Evolutionary conservation across 2,329 filamentous ascomycete species (phyloP).

Genomic region (Leptosphaerulina australis): DNA sequence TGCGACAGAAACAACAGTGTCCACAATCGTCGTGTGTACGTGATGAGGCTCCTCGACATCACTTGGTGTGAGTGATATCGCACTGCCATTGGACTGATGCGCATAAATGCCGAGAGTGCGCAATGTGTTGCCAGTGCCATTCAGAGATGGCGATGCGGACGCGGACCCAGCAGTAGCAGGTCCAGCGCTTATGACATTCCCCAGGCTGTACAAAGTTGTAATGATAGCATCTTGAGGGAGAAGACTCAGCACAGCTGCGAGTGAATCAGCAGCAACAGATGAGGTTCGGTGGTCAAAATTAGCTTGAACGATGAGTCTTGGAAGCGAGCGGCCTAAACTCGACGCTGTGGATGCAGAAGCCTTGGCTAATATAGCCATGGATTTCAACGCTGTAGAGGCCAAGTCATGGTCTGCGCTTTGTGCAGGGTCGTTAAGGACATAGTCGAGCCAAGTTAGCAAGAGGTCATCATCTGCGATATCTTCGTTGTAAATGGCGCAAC

Average conservation of each 20-base stretch:
- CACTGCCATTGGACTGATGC: conserved; percentile 68
- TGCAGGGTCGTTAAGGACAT: conserved; percentile 74
- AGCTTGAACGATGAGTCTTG: conserved; percentile 87
- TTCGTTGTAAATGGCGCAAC: conserved; percentile 82
- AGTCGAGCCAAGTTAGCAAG: conserved; percentile 84
- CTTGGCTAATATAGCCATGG: conserved; percentile 80
- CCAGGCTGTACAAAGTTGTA: conserved; percentile 93
- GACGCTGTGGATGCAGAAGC: conserved; percentile 75
- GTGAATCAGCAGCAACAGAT: conserved; percentile 77
- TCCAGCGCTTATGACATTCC: conserved; percentile 86
- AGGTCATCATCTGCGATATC: conserved; percentile 79
- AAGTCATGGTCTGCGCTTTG: conserved; percentile 83
- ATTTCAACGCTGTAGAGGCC: conserved; percentile 78
- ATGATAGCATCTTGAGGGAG: conserved; percentile 93
- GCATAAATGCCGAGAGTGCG: conserved; percentile 43
- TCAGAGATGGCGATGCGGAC: conserved; percentile 54
- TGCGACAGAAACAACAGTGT: conserved; percentile 91
- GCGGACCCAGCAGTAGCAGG: conserved; percentile 57
- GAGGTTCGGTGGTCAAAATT: conserved; percentile 72
- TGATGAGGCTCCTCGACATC: conserved; percentile 79
- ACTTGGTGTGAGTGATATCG: conserved; percentile 76
- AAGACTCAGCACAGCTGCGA: conserved; percentile 79
- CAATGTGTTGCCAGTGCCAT: conserved; percentile 57
- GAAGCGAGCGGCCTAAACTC: conserved; percentile 76
- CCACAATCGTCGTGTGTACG: conserved; percentile 87